phyloP scores from a whole-genome alignment of 805 yeast genomes.

The Candida odintsovae region DNA sequence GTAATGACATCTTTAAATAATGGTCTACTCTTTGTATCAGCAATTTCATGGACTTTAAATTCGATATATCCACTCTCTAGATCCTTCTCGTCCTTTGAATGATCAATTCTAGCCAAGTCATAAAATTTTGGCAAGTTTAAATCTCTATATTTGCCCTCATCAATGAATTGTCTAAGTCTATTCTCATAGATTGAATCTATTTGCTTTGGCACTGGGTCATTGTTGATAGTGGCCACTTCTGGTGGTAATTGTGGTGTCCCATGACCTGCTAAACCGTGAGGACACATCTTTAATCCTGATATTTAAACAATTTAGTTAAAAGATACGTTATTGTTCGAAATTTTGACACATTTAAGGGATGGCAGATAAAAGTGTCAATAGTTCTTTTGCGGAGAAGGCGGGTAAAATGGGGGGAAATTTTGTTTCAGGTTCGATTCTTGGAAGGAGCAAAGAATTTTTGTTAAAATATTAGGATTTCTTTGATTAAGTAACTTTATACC shows the following conservation, averaged over 20 bases:
- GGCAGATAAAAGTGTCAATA: background rate
- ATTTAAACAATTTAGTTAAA: too few relatives aligned
- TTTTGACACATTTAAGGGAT: background rate
- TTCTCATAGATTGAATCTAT: slow-evolving; percentile 67
- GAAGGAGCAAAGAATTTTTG: background rate
- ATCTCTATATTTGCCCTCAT: slow-evolving; percentile 68
- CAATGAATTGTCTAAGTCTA: slow-evolving; percentile 71
- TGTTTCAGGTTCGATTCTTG: background rate
- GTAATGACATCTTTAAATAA: slow-evolving; percentile 31
- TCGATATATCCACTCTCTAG: slow-evolving; percentile 41
- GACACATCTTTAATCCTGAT: too few relatives aligned
- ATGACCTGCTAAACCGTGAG: background rate
- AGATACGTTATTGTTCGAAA: too few relatives aligned
- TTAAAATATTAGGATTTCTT: background rate
- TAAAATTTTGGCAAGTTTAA: slow-evolving; percentile 81
- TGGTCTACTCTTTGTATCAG: slow-evolving; percentile 45
- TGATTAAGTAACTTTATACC: background rate
- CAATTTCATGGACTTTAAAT: slow-evolving; percentile 67
- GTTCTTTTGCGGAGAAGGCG: background rate
- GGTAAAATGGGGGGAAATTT: too few relatives aligned
- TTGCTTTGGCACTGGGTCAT: slow-evolving; percentile 66
- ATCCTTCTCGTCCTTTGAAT: slow-evolving; percentile 23
- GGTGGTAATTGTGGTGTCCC: background rate
- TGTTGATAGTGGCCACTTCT: slow-evolving; percentile 24
- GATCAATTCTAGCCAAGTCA: slow-evolving; percentile 52